A percentile compares a stretch with the other conserved stretches of the same genome.
Evolutionary conservation across 2,329 filamentous ascomycete genomes (phyloP).

Genomic region (Westerdykella ornata): DNA sequence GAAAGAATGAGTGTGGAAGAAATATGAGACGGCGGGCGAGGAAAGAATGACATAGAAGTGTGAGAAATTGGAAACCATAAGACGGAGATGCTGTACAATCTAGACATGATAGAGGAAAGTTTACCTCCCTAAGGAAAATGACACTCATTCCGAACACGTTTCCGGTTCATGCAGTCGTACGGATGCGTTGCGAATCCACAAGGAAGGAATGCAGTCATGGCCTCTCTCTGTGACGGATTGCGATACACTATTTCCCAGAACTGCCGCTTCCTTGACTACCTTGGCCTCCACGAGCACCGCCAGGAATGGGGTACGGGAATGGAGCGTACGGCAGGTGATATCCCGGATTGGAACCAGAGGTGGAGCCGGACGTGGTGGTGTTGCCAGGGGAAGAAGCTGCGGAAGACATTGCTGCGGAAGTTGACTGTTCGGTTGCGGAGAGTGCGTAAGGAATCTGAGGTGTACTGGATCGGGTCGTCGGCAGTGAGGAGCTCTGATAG

Average conservation of each 20-base stretch:
- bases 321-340: conserved; percentile 34
- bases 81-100: too few species aligned
- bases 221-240: neutral
- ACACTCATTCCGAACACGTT: neutral
- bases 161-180: too few species aligned
- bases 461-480: conserved; percentile 3
- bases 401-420: conserved; percentile 25
- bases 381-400: conserved; percentile 26
- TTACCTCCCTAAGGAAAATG: neutral
- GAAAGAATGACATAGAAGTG: too few species aligned
- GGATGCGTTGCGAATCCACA: too few species aligned
- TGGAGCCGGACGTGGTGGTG: conserved; percentile 26
- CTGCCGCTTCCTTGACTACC: conserved; percentile 8
- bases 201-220: too few species aligned
- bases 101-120: neutral
- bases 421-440: too few species aligned
- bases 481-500: conserved; percentile 11
- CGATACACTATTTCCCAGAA: conserved; percentile 8
- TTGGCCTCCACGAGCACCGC: conserved; percentile 18
- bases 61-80: too few species aligned
- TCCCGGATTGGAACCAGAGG: conserved; percentile 12
- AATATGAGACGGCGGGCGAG: too few species aligned
- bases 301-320: conserved; percentile 34
- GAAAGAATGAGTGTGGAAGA: too few species aligned
- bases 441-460: conserved; percentile 6